These are phyloP conservation scores for Aspergillus taichungensis DNA, from an alignment of 495 filamentous ascomycete species.

Conservation along the genomic window DNA sequence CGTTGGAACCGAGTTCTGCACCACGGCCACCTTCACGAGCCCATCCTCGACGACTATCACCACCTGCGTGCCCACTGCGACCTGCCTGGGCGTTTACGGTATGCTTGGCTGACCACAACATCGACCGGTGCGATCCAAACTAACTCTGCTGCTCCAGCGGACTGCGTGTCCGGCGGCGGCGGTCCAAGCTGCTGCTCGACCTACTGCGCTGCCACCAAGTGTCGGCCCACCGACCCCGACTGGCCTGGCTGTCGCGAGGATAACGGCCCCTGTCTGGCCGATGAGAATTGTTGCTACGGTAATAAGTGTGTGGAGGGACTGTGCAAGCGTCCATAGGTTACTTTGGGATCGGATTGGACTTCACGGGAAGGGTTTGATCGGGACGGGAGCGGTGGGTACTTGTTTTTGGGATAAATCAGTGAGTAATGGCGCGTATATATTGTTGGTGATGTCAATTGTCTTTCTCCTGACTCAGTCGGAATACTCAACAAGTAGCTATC, in stretches of 20 bases:
- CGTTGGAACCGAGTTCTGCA: constrained; percentile 21
- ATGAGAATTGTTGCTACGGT: constrained; percentile 21
- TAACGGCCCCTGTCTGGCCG: constrained; percentile 12
- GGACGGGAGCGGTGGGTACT: too few species aligned
- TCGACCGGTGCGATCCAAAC: too few species aligned
- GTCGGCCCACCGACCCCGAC: constrained; percentile 18
- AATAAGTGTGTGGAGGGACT: constrained; percentile 18
- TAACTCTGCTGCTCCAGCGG: neutral
- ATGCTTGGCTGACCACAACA: constrained; percentile 2
- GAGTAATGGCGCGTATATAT: too few species aligned
- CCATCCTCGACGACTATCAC: constrained; percentile 23
- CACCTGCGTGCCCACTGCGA: constrained; percentile 24
- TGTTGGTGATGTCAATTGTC: too few species aligned
- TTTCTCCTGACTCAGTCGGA: too few species aligned
- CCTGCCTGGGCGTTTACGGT: constrained; percentile 26
- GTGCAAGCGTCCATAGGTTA: neutral
- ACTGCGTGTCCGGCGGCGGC: constrained; percentile 12
- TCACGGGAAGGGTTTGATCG: too few species aligned
- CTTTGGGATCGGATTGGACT: too few species aligned
- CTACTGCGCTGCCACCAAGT: constrained; percentile 22
- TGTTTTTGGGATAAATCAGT: too few species aligned
- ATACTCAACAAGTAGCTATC: too few species aligned
- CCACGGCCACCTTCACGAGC: constrained; percentile 20
- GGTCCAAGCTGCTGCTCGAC: constrained; percentile 17
- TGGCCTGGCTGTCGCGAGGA: constrained; percentile 22